Percentiles rank a stretch among this genome's conserved stretches.
phyloP scores from a whole-genome alignment of 345 rosid genomes.

The Salix dunnii region DNA sequence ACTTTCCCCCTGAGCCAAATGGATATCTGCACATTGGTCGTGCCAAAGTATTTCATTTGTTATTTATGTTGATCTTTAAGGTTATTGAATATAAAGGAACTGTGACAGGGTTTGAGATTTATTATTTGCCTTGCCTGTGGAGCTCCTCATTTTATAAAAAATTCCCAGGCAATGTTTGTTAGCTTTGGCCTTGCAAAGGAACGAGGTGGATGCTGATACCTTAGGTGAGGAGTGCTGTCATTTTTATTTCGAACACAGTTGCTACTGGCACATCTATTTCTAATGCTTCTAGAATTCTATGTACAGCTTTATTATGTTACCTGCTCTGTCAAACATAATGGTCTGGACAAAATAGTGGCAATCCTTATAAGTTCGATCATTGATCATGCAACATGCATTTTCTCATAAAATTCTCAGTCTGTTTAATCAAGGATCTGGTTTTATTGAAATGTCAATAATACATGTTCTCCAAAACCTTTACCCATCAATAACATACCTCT shows the following conservation, averaged over 20 bases:
- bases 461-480: neutral
- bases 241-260: neutral
- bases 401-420: neutral
- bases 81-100: neutral
- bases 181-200: constrained; percentile 95
- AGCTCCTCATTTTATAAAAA: neutral
- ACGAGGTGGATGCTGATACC: constrained; percentile 82
- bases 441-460: neutral
- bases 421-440: neutral
- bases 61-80: neutral
- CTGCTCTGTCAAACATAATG: neutral
- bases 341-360: neutral
- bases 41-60: constrained; percentile 64
- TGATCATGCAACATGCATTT: neutral
- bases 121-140: neutral
- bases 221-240: constrained; percentile 48
- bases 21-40: constrained; percentile 98
- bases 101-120: neutral
- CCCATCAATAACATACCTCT: neutral
- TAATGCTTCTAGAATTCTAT: neutral
- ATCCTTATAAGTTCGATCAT: neutral
- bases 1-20: constrained; percentile 98
- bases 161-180: constrained; percentile 88
- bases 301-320: neutral
- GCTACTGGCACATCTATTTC: neutral